A percentile compares a stretch with the other conserved stretches of the same genome.
These are phyloP conservation scores for Neofusicoccum sp. DNA, from an alignment of 2,329 filamentous ascomycete genomes.

Conservation along the genomic window DNA sequence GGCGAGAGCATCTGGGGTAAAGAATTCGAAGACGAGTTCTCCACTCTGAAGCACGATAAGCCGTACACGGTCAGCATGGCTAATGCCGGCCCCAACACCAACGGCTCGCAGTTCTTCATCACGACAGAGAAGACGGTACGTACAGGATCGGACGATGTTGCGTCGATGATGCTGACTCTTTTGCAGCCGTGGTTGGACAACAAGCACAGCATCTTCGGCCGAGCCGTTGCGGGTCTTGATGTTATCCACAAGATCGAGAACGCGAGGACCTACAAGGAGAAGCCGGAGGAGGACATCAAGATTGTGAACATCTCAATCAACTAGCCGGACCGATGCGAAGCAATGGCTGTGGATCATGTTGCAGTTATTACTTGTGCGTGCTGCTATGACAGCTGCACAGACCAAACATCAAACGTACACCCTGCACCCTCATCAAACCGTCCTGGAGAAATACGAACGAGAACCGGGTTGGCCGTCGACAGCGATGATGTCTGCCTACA, in stretches of 20 bases:
- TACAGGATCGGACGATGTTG: slow-evolving; percentile 24
- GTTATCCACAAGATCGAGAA: slow-evolving; percentile 97
- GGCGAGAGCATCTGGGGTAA: slow-evolving; percentile 91
- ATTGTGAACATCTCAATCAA: slow-evolving; percentile 74
- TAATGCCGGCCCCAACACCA: slow-evolving; percentile 92
- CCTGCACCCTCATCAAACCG: too few species aligned
- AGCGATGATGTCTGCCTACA: too few species aligned
- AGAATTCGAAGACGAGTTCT: slow-evolving; percentile 92
- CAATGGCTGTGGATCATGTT: background rate
- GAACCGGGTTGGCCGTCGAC: background rate
- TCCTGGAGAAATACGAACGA: background rate
- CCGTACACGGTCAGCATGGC: slow-evolving; percentile 97
- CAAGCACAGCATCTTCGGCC: slow-evolving; percentile 94
- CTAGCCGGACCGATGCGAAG: background rate
- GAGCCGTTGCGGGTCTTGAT: slow-evolving; percentile 85
- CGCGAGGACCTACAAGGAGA: slow-evolving; percentile 80
- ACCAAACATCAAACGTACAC: too few species aligned
- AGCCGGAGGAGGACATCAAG: slow-evolving; percentile 95
- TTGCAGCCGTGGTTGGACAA: slow-evolving; percentile 81
- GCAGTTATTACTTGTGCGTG: too few species aligned
- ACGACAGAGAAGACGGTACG: slow-evolving; percentile 91
- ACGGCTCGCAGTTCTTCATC: slow-evolving; percentile 97
- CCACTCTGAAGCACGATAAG: slow-evolving; percentile 86
- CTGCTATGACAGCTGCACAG: too few species aligned
- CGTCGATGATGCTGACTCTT: slow-evolving; percentile 25